These are phyloP conservation scores for Diospyros lotus DNA, from an alignment of 148 eudicot species.

Conservation along the genomic window DNA sequence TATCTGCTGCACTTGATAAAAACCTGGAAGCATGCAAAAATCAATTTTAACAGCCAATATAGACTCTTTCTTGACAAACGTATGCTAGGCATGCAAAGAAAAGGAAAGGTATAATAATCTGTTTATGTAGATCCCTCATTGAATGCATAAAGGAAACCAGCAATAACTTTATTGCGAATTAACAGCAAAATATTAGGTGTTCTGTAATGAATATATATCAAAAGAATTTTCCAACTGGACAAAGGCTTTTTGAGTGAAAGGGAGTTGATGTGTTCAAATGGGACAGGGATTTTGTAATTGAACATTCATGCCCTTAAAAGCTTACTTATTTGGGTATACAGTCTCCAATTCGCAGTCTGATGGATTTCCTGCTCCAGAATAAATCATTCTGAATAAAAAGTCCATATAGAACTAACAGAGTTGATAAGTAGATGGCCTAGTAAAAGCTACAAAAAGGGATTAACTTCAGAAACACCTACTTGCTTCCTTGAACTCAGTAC, in stretches of 20 bases:
- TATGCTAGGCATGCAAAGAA: neutral
- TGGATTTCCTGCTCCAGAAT: slow-evolving; percentile 44
- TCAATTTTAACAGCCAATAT: neutral
- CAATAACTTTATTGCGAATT: neutral
- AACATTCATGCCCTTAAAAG: neutral
- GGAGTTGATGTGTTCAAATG: neutral
- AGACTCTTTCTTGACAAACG: neutral
- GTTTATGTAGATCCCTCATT: neutral
- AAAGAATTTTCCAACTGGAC: neutral
- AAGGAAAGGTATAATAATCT: neutral
- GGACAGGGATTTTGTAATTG: neutral
- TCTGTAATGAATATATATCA: neutral
- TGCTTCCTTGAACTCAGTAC: slow-evolving; percentile 27
- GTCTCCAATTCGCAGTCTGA: slow-evolving; percentile 20
- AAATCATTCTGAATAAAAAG: slow-evolving; percentile 5
- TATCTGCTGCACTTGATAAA: slow-evolving; percentile 19
- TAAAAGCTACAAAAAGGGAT: slow-evolving; percentile 5
- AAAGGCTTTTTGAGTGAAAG: neutral
- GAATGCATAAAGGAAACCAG: neutral
- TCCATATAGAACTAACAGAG: neutral
- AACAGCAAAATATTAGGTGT: neutral
- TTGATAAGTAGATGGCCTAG: neutral
- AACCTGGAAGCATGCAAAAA: slow-evolving; percentile 18
- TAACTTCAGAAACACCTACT: slow-evolving; percentile 35
- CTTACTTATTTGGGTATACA: slow-evolving; percentile 27